Evolutionary conservation across 331 rosid species (phyloP), one percentile per base, ranked within the genome.

Genomic region (Quercus phellos): DNA sequence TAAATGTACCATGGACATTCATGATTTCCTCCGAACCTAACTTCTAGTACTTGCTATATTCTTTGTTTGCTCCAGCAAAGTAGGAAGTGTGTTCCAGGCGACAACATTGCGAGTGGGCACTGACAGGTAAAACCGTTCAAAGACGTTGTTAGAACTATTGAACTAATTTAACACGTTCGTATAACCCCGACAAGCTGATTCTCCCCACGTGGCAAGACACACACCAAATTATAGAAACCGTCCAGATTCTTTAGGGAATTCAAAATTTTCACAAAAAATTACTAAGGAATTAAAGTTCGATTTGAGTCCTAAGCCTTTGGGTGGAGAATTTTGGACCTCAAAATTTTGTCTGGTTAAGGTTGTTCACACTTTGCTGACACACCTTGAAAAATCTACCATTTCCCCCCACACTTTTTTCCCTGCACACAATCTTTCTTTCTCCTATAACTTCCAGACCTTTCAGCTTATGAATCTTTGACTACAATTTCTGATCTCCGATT

Each of bases 281-380:
- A 38, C 3, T n/a, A n/a, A 18, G 10, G 24, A 17, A 3, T 38
- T 63, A 56, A 27, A 76, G 35, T 75, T 70, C 63, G 79, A 77
- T 77, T 82, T 70, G 80, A 54, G 74, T 78, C 81, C 46, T 63
- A 54, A 18, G 16, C 58, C 50, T 75, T 43, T 51, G 74, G 50
- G 59, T 76, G 77, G 83, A 67, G 18, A 68, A 77, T 35, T 88
- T 80, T 79, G 73, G 80, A 78, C 97, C 90, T 89, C 90, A 88
- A 24, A 72, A 32, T 63, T 72, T 85, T 86, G 72, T 82, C 77
- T 82, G 88, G 91, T 88, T 51, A 68, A 77, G 74, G 29, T 86
- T 89, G 22, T 66, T 66, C 51, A 66, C 35, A 34, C 71, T 66
- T 64, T 12, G 53, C 63, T 64, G 68, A 60, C 87, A 64, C 88